Evolutionary conservation across 495 filamentous ascomycete species (phyloP), one percentile per base, ranked within the genome.

Genomic region (Ramalina intermedia): DNA sequence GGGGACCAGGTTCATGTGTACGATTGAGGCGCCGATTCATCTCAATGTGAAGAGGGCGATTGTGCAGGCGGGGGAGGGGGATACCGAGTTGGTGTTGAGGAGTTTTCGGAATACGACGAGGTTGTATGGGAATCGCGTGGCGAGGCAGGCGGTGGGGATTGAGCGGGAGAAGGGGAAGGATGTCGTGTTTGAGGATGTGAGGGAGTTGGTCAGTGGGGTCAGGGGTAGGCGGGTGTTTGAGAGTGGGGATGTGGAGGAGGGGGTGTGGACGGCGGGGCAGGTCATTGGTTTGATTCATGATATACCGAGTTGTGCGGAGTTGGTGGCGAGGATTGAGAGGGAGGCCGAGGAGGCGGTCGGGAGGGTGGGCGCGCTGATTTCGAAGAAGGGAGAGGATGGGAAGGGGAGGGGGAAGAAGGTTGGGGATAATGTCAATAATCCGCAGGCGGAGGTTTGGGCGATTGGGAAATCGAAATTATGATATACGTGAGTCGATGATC

Each of bases 51-150:
- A 98, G 71, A 73, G 88, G 63, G 74, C 84, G 55, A 98, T 96
- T 60, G 88, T 96, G 35, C 73, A 79, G 44, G 84, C 90, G 3
- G 71, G 85, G 51, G 91, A 98, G 71, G 86, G 80, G 20, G 87
- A 96, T 64, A 98, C 91, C 0, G 79, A 87, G 58, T 66, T 98
- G 42, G 79, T 98, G 27, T 70, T 98, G 55, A 69, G 91, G 42
- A 74, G 90, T 55, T 98, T 91, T 90, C 84, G 75, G 66, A 98
- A 98, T 66, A 98, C 91, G 14, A 81, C 78, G 16, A 72, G 91
- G 23, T 66, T 98, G 56, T 98, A 84, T 65, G 78, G 75, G 59
- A 98, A 98, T 62, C 87, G 93, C 69, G 81, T 94, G 24, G 77
- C 89, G 0, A 70, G 78, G 57, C 76, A 88, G 58, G 86, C 87